Evolutionary conservation across 2,329 filamentous ascomycete genomes (phyloP), one percentile per base, ranked within the genome.

Genomic region (Coniochaeta sp.): DNA sequence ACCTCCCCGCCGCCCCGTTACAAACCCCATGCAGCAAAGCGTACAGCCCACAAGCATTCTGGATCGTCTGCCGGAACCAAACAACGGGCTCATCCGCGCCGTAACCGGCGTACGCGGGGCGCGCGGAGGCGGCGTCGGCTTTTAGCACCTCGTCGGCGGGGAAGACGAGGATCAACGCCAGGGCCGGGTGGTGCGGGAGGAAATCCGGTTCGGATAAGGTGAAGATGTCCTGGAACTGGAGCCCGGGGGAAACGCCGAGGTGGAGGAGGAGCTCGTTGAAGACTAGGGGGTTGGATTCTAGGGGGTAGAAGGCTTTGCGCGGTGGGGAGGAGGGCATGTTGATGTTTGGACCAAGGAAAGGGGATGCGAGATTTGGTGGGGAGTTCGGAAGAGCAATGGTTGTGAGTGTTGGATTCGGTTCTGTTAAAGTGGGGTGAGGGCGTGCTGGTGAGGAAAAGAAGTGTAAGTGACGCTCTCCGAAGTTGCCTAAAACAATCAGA

Each of bases 1-100:
- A 67, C 2, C 65, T 61, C 32, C 75, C 68, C 2, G 77, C 75
- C 20, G 66, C 68, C 10, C 83, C 83, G 61, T 89, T 88, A 46
- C 73, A 75, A 1, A 84, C 72, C 3, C 77, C 78, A 64, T 89
- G 86, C 2, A 89, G 63, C 1, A 89, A 69, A 0, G 77, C 85
- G 60, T 87, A 86, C 18, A 88, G 70, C 0, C 85, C 85, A 61
- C 85, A 89, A 1, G 85, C 83, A 61, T 89, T 87, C 56, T 82
- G 75, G 61, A 88, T 88, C 0, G 83, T 88, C 61, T 88, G 84
- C 61, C 81, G 83, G 67, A 85, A 87, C 85, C 84, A 89, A n/a
- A 86, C 65, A 0, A 86, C 80, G n/a, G 79, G 74, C 55, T 87
- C 83, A 1, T 65, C 60, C 4, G 75, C 66, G 1, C 82, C 82